Conservation (phyloP, 352 stramenopile species). For the Peronosclerospora sorghi region DNA sequence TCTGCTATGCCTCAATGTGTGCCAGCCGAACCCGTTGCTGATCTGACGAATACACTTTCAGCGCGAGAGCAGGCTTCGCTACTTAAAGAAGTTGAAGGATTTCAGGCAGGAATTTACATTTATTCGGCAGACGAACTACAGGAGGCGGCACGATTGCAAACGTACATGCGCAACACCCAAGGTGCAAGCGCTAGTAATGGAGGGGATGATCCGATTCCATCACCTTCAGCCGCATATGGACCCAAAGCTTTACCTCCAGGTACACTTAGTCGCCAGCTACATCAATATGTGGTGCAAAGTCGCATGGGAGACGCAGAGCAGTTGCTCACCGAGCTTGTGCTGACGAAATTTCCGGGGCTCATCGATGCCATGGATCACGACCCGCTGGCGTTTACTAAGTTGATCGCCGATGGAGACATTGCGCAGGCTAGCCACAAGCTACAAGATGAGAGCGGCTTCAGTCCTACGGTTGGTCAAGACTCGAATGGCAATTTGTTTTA, state of each 20-base stretch:
- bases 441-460: slow-evolving; percentile 13
- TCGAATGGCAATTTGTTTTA: slow-evolving; percentile 11
- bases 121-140: slow-evolving; percentile 70
- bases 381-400: slow-evolving; percentile 52
- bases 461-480: slow-evolving; percentile 7
- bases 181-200: slow-evolving; percentile 4
- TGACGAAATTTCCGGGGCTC: slow-evolving; percentile 51
- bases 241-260: slow-evolving; percentile 13
- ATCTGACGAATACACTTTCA: slow-evolving; percentile 36
- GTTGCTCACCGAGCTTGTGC: slow-evolving; percentile 47
- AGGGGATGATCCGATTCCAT: slow-evolving; percentile 10
- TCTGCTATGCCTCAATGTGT: slow-evolving; percentile 24
- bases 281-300: slow-evolving; percentile 25
- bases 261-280: slow-evolving; percentile 21
- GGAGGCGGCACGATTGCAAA: slow-evolving; percentile 42
- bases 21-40: slow-evolving; percentile 23
- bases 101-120: slow-evolving; percentile 51
- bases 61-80: slow-evolving; percentile 45
- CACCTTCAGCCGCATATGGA: slow-evolving; percentile 2
- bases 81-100: slow-evolving; percentile 54
- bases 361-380: slow-evolving; percentile 79
- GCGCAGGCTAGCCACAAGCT: slow-evolving; percentile 10
- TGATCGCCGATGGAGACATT: slow-evolving; percentile 46
- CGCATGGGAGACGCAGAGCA: slow-evolving; percentile 41
- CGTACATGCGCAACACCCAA: slow-evolving; percentile 30